Conservation (phyloP, 345 rosid species). For the Kernera saxatilis region DNA sequence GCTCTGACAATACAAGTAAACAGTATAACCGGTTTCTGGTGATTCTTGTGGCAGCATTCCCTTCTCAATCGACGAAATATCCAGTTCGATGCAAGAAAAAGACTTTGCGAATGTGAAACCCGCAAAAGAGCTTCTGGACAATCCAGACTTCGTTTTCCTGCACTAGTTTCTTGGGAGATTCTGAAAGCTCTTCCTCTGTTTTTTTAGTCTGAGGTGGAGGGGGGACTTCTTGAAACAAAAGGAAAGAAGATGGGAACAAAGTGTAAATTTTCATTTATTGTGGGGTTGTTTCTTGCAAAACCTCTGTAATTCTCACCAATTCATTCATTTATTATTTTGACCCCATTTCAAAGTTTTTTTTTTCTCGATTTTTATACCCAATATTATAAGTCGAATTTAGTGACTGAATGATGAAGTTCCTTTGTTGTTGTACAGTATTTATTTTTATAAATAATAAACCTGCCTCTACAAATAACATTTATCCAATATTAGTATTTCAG, state of each 20-base stretch:
- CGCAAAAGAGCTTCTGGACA: constrained; percentile 71
- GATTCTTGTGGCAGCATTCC: constrained; percentile 58
- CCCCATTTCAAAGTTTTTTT: neutral
- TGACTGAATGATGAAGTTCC: neutral
- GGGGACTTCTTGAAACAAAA: neutral
- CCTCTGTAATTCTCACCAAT: constrained; percentile 3
- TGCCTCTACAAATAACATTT: no score
- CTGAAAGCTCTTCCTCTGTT: constrained; percentile 30
- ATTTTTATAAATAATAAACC: neutral
- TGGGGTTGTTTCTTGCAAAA: constrained; percentile 28
- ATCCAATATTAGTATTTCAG: no score
- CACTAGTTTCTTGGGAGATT: constrained; percentile 36
- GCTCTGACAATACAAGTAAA: neutral
- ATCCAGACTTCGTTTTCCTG: constrained; percentile 81
- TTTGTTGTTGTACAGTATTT: neutral
- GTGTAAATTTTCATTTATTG: constrained; percentile 22
- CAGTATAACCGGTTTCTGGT: neutral
- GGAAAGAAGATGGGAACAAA: constrained; percentile 23
- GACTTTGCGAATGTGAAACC: constrained; percentile 79
- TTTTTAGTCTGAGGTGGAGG: constrained; percentile 24
- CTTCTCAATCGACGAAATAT: constrained; percentile 89
- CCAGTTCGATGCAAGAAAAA: constrained; percentile 71
- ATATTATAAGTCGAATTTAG: neutral
- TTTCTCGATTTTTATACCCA: constrained; percentile 3
- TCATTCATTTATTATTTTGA: constrained; percentile 30